Conservation (phyloP, 805 yeast genomes). For the Myxozyma melibiosi region DNA sequence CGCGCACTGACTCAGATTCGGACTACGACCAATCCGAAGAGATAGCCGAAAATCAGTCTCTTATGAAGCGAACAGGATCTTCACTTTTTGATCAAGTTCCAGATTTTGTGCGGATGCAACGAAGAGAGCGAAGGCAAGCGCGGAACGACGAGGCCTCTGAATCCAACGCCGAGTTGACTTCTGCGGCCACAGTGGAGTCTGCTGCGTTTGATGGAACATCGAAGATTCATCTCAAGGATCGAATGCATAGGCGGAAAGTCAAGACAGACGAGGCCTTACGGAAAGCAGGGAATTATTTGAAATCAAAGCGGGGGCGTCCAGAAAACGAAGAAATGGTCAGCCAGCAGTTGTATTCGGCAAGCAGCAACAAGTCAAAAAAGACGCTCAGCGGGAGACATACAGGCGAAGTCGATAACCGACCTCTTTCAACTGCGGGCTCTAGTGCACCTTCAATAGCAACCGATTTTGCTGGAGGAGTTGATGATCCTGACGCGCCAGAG, state of each 20-base stretch:
- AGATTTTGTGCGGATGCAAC: slow-evolving; percentile 11
- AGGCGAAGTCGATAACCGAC: slow-evolving; percentile 5
- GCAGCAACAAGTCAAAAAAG: neutral
- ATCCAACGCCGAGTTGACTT: neutral
- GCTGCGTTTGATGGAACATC: neutral
- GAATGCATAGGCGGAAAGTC: slow-evolving; percentile 31
- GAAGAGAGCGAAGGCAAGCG: slow-evolving; percentile 1
- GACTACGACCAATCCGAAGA: neutral
- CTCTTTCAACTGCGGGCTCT: slow-evolving; percentile 27
- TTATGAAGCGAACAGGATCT: neutral
- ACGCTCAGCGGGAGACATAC: neutral
- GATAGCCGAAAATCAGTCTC: too few species aligned
- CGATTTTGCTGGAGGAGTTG: slow-evolving; percentile 18
- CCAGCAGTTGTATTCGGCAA: neutral
- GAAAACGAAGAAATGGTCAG: slow-evolving; percentile 2
- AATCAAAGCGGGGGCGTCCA: slow-evolving; percentile 13
- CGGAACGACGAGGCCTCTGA: neutral
- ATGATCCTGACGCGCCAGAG: neutral
- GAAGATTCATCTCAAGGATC: slow-evolving; percentile 27
- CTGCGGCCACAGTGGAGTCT: neutral
- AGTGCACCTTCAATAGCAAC: neutral
- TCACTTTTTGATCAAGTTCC: slow-evolving; percentile 14
- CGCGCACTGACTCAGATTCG: neutral
- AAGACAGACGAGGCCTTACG: slow-evolving; percentile 36
- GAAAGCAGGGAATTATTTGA: slow-evolving; percentile 29